Evolutionary conservation across 2,329 filamentous ascomycete genomes (phyloP).

Genomic region (Talaromyces piceae): DNA sequence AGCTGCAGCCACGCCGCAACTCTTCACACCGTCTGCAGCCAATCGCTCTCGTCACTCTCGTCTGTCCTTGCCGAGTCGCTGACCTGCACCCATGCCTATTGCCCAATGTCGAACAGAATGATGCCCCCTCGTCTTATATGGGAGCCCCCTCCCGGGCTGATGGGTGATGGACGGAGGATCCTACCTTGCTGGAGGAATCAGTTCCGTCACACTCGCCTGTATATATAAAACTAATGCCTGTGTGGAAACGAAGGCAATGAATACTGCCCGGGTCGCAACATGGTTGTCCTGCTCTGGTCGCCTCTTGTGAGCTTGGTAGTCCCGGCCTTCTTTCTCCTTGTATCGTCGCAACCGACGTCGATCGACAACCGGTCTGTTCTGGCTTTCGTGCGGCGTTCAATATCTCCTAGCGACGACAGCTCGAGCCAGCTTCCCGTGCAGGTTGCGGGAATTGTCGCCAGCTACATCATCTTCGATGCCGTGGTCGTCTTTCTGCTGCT

Average conservation of each 20-base stretch:
- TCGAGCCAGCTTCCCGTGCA: constrained; percentile 62
- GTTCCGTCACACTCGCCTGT: not conserved
- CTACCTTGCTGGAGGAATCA: not conserved
- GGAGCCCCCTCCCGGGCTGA: not conserved
- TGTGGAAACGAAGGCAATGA: not conserved
- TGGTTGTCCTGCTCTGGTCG: constrained; percentile 14
- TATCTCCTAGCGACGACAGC: constrained; percentile 38
- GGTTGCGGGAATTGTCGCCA: constrained; percentile 73
- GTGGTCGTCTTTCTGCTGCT: constrained; percentile 63
- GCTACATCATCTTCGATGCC: constrained; percentile 71
- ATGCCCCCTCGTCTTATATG: not conserved
- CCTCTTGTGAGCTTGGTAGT: not conserved
- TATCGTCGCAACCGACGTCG: not conserved
- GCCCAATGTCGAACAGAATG: not conserved
- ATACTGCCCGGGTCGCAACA: not conserved
- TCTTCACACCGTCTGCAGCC: not conserved
- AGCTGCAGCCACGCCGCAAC: not conserved
- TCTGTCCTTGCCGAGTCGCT: not conserved
- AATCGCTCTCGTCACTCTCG: not conserved
- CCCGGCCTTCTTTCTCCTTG: not conserved
- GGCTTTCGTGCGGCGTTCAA: not conserved
- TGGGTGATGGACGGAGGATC: not conserved
- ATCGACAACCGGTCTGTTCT: not conserved
- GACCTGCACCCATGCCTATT: not conserved
- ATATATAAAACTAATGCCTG: not conserved